phyloP scores from a whole-genome alignment of 2,329 filamentous ascomycete genomes.

The Ustilaginoidea virens region DNA sequence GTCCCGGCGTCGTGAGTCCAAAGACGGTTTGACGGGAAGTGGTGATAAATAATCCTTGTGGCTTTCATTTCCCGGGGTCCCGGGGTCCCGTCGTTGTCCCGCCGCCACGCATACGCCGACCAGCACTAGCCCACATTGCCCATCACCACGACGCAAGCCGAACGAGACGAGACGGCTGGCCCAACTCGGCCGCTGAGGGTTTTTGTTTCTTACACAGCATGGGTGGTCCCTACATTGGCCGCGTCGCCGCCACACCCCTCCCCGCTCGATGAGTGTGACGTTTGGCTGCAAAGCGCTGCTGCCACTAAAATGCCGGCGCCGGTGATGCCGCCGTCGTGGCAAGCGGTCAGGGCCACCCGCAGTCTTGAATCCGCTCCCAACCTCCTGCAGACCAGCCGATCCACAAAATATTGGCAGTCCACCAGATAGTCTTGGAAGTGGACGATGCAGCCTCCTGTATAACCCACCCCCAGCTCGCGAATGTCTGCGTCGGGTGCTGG shows the following conservation, averaged over 20 bases:
- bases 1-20: too few species aligned
- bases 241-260: neutral
- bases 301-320: conserved; percentile 46
- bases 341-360: conserved; percentile 35
- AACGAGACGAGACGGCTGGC: too few species aligned
- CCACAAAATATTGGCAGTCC: conserved; percentile 55
- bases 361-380: conserved; percentile 17
- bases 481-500: conserved; percentile 6
- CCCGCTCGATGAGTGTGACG: neutral
- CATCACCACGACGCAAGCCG: too few species aligned
- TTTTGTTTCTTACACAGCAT: too few species aligned
- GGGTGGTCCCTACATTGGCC: too few species aligned
- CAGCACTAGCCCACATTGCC: too few species aligned
- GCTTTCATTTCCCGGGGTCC: too few species aligned
- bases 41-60: too few species aligned
- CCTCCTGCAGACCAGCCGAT: conserved; percentile 27
- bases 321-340: conserved; percentile 46
- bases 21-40: too few species aligned
- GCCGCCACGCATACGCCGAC: too few species aligned
- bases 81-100: too few species aligned
- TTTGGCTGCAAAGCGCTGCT: conserved; percentile 18
- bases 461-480: conserved; percentile 56
- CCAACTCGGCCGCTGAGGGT: too few species aligned
- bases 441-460: conserved; percentile 68
- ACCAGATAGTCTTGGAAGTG: conserved; percentile 60